Evolutionary conservation across 805 yeast species (phyloP), one percentile per base, ranked within the genome.

Genomic region (Metschnikowia continentalis): DNA sequence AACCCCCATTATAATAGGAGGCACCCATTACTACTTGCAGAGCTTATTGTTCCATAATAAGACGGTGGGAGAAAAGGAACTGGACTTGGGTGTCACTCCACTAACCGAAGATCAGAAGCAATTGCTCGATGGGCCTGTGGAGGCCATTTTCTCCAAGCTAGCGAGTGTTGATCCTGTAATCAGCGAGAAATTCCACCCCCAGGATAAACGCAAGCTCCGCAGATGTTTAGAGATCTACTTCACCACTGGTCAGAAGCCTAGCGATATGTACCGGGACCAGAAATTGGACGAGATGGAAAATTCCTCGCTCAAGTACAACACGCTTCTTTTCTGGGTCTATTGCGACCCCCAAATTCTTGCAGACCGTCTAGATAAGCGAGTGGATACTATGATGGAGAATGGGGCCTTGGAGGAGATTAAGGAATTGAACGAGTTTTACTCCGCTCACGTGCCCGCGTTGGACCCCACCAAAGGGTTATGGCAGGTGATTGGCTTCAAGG

Each of bases 401-500:
- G 96, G 96, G 0, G 92, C 88, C 0, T 54, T 81, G 42, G 74
- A 75, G 1, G 99, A 94, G 66, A 79, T 94, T 14, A 61, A 76
- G 7, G 79, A 82, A 49, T 63, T 92, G 60, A 82, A 80, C 62
- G 61, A 67, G 0, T 71, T 69, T 26, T 85, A 78, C 43, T 57
- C 69, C 5, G 43, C 49, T 0, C 65, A 65, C 10, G 40, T 49
- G 6, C 67, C 65, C 0, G 64, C 60, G 20, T 82, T 86, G 8
- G 83, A 77, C 51, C 69, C 81, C 50, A 86, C 86, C 48, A 72
- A 78, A 51, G 98, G 98, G 2, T 78, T 92, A 0, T 90, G 90
- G 90, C 98, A 94, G 69, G 96, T 88, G 1, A 88, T 92, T 61
- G 98, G 98, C 1, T 94, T 88, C 68, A 88, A 89, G 64, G 96